These are phyloP conservation scores for Schizophyllum commune DNA, from an alignment of 1,284 basidiomycete species.

Conservation along the genomic window DNA sequence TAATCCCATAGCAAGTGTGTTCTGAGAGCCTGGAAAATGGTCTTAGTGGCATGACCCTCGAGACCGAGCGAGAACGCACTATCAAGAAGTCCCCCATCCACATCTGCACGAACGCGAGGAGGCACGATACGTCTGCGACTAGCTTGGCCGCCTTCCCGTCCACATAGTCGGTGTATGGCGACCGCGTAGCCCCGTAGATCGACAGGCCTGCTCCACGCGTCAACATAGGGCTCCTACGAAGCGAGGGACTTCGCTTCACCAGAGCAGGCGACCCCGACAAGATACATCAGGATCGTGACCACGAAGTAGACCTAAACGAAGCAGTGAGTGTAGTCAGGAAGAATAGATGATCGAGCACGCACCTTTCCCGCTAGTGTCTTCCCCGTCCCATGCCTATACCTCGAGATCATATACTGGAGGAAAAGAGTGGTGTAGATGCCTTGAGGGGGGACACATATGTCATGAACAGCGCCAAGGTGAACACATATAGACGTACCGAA, in stretches of 20 bases:
- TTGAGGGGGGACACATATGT: neutral
- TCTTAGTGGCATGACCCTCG: neutral
- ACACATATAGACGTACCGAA: neutral
- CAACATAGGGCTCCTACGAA: neutral
- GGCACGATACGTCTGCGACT: neutral
- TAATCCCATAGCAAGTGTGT: neutral
- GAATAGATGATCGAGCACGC: neutral
- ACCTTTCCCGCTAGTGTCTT: neutral
- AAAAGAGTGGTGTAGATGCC: neutral
- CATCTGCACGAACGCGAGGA: neutral
- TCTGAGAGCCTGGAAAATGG: neutral
- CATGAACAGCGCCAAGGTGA: neutral
- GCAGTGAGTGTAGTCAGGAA: neutral
- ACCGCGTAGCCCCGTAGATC: neutral
- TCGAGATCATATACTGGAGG: neutral
- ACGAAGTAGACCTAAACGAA: neutral
- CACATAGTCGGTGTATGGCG: neutral
- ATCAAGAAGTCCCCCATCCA: neutral
- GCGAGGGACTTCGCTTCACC: neutral
- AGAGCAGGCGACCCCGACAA: neutral
- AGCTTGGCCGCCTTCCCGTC: neutral
- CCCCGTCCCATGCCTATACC: neutral
- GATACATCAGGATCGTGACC: neutral
- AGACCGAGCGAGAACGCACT: neutral
- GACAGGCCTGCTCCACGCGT: neutral